These are phyloP conservation scores for Bidens hawaiensis DNA, from an alignment of 140 eudicot genomes.

Conservation along the genomic window DNA sequence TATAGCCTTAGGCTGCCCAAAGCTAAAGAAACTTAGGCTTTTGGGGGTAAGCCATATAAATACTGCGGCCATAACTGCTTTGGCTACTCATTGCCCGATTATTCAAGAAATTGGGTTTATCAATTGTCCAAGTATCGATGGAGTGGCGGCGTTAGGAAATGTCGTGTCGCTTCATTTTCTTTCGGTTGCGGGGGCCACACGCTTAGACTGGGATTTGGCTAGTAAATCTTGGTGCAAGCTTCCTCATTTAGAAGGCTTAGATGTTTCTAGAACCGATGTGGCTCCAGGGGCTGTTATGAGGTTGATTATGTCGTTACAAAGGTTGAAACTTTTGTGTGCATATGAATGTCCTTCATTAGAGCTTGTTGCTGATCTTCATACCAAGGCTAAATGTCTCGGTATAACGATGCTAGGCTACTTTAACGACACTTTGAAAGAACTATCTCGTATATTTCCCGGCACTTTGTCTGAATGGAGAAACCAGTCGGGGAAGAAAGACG, in stretches of 20 bases:
- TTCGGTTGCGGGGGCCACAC: slow-evolving; percentile 82
- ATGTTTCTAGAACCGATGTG: slow-evolving; percentile 85
- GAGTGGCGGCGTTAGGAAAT: slow-evolving; percentile 58
- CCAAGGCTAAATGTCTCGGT: slow-evolving; percentile 44
- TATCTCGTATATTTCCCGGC: slow-evolving; percentile 54
- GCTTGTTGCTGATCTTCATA: slow-evolving; percentile 48
- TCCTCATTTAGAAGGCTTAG: slow-evolving; percentile 64
- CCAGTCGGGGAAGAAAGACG: slow-evolving; percentile 37
- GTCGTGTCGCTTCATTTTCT: slow-evolving; percentile 56
- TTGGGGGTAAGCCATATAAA: slow-evolving; percentile 74
- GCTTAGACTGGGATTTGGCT: slow-evolving; percentile 61
- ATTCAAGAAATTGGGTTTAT: slow-evolving; percentile 73
- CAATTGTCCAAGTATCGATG: slow-evolving; percentile 65
- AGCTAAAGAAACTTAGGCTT: slow-evolving; percentile 54
- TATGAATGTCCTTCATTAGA: slow-evolving; percentile 63
- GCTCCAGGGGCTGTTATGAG: slow-evolving; percentile 40
- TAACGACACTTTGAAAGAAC: slow-evolving; percentile 58
- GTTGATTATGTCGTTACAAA: slow-evolving; percentile 35
- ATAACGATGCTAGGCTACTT: slow-evolving; percentile 53
- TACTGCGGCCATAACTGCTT: slow-evolving; percentile 58
- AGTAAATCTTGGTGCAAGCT: slow-evolving; percentile 55
- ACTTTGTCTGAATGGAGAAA: slow-evolving; percentile 69
- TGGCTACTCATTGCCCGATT: slow-evolving; percentile 53
- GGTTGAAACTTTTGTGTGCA: slow-evolving; percentile 76
- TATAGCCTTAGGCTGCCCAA: slow-evolving; percentile 68